Evolutionary conservation across 2,329 filamentous ascomycete genomes (phyloP).

Genomic region (Sporothrix brasiliensis): DNA sequence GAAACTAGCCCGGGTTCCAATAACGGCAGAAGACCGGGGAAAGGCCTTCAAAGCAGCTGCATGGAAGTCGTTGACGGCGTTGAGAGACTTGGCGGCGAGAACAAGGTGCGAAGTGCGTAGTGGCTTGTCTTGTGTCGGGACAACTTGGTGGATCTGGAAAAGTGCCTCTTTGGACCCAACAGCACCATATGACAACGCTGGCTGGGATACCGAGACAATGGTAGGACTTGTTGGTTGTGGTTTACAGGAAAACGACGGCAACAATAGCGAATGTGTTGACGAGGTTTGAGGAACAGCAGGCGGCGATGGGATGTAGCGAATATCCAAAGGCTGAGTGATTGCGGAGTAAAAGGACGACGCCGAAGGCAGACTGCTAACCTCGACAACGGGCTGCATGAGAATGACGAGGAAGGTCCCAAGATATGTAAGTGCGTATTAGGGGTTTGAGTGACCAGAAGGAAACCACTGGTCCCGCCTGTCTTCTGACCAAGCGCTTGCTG

Average conservation of each 20-base stretch:
- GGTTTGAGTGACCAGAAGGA: neutral
- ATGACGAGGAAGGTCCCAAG: slow-evolving; percentile 15
- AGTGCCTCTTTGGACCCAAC: slow-evolving; percentile 44
- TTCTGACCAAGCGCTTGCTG: slow-evolving; percentile 31
- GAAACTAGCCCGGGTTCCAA: slow-evolving; percentile 33
- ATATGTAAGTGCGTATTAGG: slow-evolving; percentile 28
- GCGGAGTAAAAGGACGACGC: slow-evolving; percentile 84
- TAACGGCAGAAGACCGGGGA: slow-evolving; percentile 51
- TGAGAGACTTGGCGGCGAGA: slow-evolving; percentile 67
- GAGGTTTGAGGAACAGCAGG: neutral
- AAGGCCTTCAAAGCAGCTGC: slow-evolving; percentile 66
- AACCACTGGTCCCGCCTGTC: slow-evolving; percentile 22
- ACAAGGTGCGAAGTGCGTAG: slow-evolving; percentile 57
- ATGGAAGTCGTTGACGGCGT: slow-evolving; percentile 72
- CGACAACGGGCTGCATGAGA: slow-evolving; percentile 54
- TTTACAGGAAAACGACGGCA: neutral
- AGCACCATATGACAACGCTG: slow-evolving; percentile 51
- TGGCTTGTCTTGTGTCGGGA: slow-evolving; percentile 45
- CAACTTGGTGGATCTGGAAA: slow-evolving; percentile 52
- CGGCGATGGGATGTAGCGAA: slow-evolving; percentile 63
- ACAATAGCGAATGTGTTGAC: neutral
- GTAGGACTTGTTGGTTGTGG: slow-evolving; percentile 32
- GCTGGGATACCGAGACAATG: slow-evolving; percentile 32
- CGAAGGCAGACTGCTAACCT: slow-evolving; percentile 75
- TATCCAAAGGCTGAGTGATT: slow-evolving; percentile 74